These are phyloP conservation scores for Pueraria montana DNA, from an alignment of 306 rosid species.

Conservation along the genomic window DNA sequence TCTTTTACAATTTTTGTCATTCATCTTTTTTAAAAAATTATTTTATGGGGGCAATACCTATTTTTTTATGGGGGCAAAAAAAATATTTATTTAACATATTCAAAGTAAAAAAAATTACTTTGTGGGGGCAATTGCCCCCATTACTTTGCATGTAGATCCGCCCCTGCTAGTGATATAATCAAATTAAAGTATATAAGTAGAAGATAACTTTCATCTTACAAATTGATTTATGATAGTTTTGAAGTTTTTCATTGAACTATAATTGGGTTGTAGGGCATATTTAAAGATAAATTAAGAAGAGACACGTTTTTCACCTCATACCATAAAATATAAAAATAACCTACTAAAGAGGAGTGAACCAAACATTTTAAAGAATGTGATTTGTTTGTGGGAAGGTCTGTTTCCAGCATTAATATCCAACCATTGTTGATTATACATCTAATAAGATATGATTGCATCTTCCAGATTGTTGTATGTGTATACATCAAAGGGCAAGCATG, in stretches of 20 bases:
- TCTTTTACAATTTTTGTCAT: too few relatives aligned
- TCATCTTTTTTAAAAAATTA: too few relatives aligned
- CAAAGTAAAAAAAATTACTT: too few relatives aligned
- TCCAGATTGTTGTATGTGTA: neutral
- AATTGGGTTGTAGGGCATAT: slow-evolving; percentile 8
- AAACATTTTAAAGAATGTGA: slow-evolving; percentile 31
- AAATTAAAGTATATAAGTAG: too few relatives aligned
- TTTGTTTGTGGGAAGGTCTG: slow-evolving; percentile 44
- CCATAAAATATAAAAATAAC: slow-evolving; percentile 3
- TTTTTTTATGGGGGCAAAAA: too few relatives aligned
- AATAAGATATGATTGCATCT: slow-evolving; percentile 15
- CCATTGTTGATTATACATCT: slow-evolving; percentile 10
- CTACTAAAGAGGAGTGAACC: neutral
- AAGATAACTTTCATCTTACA: too few relatives aligned
- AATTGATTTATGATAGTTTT: too few relatives aligned
- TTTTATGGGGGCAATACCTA: too few relatives aligned
- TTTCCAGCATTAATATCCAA: slow-evolving; percentile 46
- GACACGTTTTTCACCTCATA: slow-evolving; percentile 33
- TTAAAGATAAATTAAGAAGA: slow-evolving; percentile 14
- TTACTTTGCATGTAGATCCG: too few relatives aligned
- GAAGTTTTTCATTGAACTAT: neutral
- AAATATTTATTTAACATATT: too few relatives aligned
- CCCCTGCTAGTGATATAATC: too few relatives aligned
- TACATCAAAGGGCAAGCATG: slow-evolving; percentile 40
- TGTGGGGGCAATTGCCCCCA: too few relatives aligned